Base-by-base conservation (phyloP, 352 stramenopile genomes). In the Phytophthora uliginosa region DNA sequence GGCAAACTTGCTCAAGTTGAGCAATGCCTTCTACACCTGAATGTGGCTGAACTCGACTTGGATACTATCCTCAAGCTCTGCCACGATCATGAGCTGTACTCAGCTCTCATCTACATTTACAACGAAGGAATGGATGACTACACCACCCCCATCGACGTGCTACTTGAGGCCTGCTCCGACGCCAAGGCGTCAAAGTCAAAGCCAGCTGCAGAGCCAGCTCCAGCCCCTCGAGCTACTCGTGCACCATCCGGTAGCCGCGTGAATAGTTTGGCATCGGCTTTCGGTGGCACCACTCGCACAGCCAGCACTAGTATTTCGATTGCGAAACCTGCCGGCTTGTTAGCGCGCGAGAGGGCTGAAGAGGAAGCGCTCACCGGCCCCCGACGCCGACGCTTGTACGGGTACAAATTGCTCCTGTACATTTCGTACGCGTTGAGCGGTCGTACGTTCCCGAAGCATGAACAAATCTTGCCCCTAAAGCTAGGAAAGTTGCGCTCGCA, bases 51-150 rank as follows among this genome's bases (percentile, higher is more conserved):
- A 54, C 85, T 99, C 69, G 95, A 99, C 68, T 89, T 99, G 74
- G 93, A 99, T 83, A 96, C 88, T 28, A 98, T 98, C 26, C 65
- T 98, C n/a, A 91, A 92, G 59, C 78, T 99, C 36, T 96, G 97
- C 57, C 87, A 92, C 56, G 89, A 93, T 42, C 96, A 99, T 76
- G 83, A 95, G 51, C 81, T 99, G 34, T 98, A 97, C 73, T 98
- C 94, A 18, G 96, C 95, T 36, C 79, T 99, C n/a, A 91, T 98
- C 34, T 98, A 98, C 81, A 95, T 99, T 62, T 99, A 98, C 79
- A 98, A 95, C 54, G 91, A 95, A 77, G 96, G 95, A 6, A 73
- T 98, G 45, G 81, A 98, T 45, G 95, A 99, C 71, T 99, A 94
- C 55, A 90, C 93, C 8, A 95, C 94, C 10, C 95, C 96, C 0